These are phyloP conservation scores for Zanthoxylum bungeanum DNA, from an alignment of 345 rosid species.

Conservation along the genomic window DNA sequence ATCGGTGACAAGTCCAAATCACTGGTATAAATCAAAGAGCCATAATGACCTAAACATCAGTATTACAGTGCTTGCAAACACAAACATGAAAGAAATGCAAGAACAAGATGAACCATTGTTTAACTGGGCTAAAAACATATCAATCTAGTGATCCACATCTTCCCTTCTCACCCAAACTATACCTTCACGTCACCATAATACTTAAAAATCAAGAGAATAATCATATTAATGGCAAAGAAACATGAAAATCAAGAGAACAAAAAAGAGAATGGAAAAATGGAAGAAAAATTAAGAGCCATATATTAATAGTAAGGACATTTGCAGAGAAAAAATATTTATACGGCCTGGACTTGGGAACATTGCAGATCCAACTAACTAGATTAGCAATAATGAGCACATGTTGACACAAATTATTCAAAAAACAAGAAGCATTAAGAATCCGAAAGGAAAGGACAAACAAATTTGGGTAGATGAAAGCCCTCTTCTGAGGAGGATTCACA, in stretches of 20 bases:
- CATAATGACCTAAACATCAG: neutral
- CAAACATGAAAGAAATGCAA: conserved; percentile 2
- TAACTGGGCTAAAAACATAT: neutral
- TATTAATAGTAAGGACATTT: neutral
- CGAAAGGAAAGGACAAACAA: neutral
- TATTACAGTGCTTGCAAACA: neutral
- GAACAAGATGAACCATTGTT: neutral
- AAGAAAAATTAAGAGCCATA: neutral
- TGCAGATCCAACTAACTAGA: neutral
- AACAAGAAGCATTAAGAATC: neutral
- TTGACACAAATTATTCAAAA: neutral
- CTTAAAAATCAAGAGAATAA: neutral
- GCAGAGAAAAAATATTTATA: neutral
- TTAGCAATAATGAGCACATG: neutral
- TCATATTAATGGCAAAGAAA: too few species aligned
- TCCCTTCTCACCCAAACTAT: neutral
- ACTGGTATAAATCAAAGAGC: neutral
- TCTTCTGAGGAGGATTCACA: neutral
- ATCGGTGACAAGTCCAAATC: neutral
- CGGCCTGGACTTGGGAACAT: neutral
- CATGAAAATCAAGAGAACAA: neutral
- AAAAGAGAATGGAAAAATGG: neutral
- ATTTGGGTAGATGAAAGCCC: neutral
- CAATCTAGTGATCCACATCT: neutral
- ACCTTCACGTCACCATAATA: neutral